phyloP scores from a whole-genome alignment of 129 eudicot species.

The Apium graveolens region DNA sequence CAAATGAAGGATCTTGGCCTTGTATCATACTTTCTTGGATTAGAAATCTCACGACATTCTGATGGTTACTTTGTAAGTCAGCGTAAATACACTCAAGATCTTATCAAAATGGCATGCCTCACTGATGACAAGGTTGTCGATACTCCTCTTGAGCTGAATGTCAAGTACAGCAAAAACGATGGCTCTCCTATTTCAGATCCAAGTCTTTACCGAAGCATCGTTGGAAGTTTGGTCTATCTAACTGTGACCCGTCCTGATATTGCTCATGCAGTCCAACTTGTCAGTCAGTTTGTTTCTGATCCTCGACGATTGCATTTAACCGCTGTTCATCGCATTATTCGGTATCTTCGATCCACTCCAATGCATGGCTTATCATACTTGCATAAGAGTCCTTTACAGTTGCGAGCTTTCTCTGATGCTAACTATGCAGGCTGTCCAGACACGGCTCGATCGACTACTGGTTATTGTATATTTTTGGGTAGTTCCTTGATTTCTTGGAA shows the following conservation, averaged over 20 bases:
- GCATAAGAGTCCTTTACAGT: too few relatives aligned
- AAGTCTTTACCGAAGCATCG: not conserved
- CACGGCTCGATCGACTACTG: too few relatives aligned
- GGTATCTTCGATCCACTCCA: not conserved
- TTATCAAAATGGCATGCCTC: not conserved
- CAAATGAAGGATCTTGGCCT: not conserved
- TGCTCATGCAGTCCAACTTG: not conserved
- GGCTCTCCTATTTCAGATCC: not conserved
- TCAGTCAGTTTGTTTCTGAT: not conserved
- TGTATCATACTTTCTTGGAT: too few relatives aligned
- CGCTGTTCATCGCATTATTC: not conserved
- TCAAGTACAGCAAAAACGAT: too few relatives aligned
- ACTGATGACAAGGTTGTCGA: not conserved
- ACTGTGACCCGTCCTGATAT: not conserved
- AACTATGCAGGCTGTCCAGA: too few relatives aligned
- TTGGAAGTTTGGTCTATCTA: not conserved
- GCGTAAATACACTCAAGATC: not conserved
- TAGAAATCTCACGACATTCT: too few relatives aligned
- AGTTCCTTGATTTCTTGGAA: too few relatives aligned
- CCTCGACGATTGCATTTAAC: not conserved
- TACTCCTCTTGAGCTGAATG: not conserved
- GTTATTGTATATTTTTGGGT: too few relatives aligned
- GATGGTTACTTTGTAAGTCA: too few relatives aligned
- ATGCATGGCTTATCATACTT: not conserved
- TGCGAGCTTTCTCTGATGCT: too few relatives aligned